Percentiles rank a stretch among this genome's conserved stretches.
These are phyloP conservation scores for Suaeda aralocaspica DNA, from an alignment of 148 eudicot species.

Conservation along the genomic window DNA sequence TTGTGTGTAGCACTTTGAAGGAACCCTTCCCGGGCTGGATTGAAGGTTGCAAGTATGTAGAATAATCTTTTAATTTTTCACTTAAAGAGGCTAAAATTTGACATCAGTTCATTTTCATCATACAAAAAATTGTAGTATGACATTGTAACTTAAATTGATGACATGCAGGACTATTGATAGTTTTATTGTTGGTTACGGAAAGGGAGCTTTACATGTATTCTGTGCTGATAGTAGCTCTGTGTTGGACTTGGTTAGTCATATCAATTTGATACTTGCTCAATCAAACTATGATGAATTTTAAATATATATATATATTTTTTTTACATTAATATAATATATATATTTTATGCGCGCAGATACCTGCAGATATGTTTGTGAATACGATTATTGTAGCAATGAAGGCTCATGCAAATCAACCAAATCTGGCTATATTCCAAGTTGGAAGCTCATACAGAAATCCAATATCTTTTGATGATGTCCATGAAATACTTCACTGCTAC, in stretches of 20 bases:
- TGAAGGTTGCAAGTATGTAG: constrained; percentile 42
- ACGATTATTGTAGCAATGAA: constrained; percentile 59
- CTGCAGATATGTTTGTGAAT: constrained; percentile 76
- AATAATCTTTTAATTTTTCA: background rate
- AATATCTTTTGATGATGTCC: constrained; percentile 13
- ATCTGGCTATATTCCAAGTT: constrained; percentile 18
- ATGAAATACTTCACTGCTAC: background rate
- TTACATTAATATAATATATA: too few species aligned
- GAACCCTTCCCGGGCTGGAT: constrained; percentile 62
- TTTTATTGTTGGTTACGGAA: constrained; percentile 50
- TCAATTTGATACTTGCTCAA: too few species aligned
- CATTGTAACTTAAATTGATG: too few species aligned
- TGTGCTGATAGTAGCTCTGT: constrained; percentile 36
- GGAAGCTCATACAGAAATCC: constrained; percentile 25
- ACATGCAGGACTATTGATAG: constrained; percentile 67
- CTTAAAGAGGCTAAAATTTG: too few species aligned
- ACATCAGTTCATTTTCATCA: too few species aligned
- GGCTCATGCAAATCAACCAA: constrained; percentile 31
- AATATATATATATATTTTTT: background rate
- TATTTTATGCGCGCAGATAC: too few species aligned
- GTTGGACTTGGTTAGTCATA: constrained; percentile 38
- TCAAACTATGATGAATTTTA: too few species aligned
- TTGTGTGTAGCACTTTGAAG: constrained; percentile 42
- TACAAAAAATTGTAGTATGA: too few species aligned
- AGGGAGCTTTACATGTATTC: constrained; percentile 42